Evolutionary conservation across 805 yeast genomes (phyloP), one percentile per base, ranked within the genome.

Genomic region (Cyberlindnera euphorbiae): DNA sequence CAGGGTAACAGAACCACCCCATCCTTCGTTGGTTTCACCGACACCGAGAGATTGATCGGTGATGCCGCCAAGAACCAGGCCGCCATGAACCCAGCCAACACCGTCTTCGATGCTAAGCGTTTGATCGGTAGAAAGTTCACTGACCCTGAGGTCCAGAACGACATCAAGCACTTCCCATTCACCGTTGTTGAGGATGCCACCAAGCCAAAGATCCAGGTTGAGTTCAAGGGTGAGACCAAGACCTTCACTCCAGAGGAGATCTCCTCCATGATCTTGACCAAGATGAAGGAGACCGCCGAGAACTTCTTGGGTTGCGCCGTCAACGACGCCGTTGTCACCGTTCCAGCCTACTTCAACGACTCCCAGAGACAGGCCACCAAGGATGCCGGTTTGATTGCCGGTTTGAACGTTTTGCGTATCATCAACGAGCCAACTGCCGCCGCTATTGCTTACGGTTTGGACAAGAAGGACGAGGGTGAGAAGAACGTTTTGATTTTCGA

Each of bases 1-100:
- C 97, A 88, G 74, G 97, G 97, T 79, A 88, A 88, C 78, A 86
- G 97, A 76, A 88, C 89, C 42, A 89, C 97, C 39, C 96, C 97
- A 40, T 89, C 96, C 22, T 89, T 82, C 62, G 97, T 89, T 39
- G 96, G 96, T 35, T 89, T 89, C 77, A 87, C 95, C 21, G 96
- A 87, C 60, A 75, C 89, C 27, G 97, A 90, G 71, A 82, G 96
- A 70, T 74, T 88, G 56, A 88, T 88, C 54, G 96, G 96, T 66
- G 96, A 88, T 68, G 95, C 97, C 52, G 97, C 97, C 44, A 90
- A 90, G 79, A 89, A 90, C 68, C 97, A 90, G 71, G 96, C 96
- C 39, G 96, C 97, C 49, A 84, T 89, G 80, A 90, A 90, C 71
- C 97, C 97, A 36, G 62, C 70, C 39, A 89, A 89, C 77, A 89